These are phyloP conservation scores for Saccharomycopsis malanga DNA, from an alignment of 805 yeast genomes.

Conservation along the genomic window DNA sequence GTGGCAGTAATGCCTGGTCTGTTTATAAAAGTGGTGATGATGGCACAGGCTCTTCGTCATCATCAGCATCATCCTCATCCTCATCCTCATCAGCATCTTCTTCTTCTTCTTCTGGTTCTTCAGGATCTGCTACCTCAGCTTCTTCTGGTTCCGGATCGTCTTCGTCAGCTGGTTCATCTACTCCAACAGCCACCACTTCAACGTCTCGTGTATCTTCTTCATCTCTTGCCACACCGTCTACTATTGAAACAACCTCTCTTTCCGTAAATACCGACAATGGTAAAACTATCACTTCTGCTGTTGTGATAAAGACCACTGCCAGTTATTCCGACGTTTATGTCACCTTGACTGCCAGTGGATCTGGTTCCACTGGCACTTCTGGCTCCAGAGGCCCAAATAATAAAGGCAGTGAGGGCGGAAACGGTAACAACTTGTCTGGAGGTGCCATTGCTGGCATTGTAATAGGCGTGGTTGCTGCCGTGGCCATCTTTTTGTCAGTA, in stretches of 20 bases:
- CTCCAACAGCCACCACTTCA: background rate
- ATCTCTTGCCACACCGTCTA: conserved; percentile 13
- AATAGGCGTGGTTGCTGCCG: conserved; percentile 19
- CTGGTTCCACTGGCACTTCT: background rate
- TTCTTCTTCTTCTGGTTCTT: background rate
- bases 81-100: conserved; percentile 3
- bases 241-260: conserved; percentile 18
- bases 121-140: background rate
- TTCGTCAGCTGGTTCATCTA: background rate
- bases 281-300: conserved; percentile 21
- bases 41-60: conserved; percentile 2
- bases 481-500: conserved; percentile 12
- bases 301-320: conserved; percentile 14
- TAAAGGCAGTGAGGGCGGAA: background rate
- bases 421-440: background rate
- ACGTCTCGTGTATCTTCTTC: background rate
- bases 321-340: conserved; percentile 17
- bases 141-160: conserved; percentile 5
- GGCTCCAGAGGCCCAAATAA: background rate
- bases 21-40: conserved; percentile 37
- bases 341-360: conserved; percentile 9
- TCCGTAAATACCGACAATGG: conserved; percentile 17
- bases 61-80: conserved; percentile 2
- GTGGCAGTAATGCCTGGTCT: conserved; percentile 45
- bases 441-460: conserved; percentile 22